Percentiles rank a stretch among this genome's conserved stretches.
phyloP scores from a whole-genome alignment of 176 grass and related monocot genomes.

The Echinochloa phyllopogon region DNA sequence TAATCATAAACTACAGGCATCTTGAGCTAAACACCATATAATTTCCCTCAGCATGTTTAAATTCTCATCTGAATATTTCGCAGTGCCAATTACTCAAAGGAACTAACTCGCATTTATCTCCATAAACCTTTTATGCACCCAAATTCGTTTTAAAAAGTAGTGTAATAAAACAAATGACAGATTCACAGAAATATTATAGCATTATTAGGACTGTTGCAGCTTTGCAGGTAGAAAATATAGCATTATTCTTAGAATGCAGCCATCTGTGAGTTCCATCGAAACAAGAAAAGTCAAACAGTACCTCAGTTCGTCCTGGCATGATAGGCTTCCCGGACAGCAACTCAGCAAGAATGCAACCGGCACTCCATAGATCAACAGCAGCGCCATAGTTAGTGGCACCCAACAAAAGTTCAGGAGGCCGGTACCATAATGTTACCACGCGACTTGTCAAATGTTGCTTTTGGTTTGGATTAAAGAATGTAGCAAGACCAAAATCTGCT shows the following conservation, averaged over 20 bases:
- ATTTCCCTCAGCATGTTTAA: slow-evolving; percentile 1
- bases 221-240: background rate
- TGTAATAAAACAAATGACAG: background rate
- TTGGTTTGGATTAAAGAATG: slow-evolving; percentile 91
- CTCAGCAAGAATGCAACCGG: slow-evolving; percentile 96
- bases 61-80: slow-evolving; percentile 22
- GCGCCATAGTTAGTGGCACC: slow-evolving; percentile 90
- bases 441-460: slow-evolving; percentile 93
- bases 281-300: slow-evolving; percentile 42
- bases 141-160: slow-evolving; percentile 20
- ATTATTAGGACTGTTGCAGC: background rate
- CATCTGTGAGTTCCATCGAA: background rate
- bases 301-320: slow-evolving; percentile 99
- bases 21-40: slow-evolving; percentile 26
- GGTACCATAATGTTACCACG: slow-evolving; percentile 97
- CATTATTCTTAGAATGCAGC: slow-evolving; percentile 26
- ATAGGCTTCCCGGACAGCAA: slow-evolving; percentile 95
- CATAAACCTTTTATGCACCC: slow-evolving; percentile 8
- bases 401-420: slow-evolving; percentile 94
- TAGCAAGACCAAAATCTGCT: slow-evolving; percentile 98
- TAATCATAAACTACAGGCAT: slow-evolving; percentile 1
- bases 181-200: background rate
- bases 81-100: background rate
- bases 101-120: background rate
- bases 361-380: slow-evolving; percentile 94